These are phyloP conservation scores for Taiozyma sp. DNA, from an alignment of 1,139 yeast species.

Conservation along the genomic window DNA sequence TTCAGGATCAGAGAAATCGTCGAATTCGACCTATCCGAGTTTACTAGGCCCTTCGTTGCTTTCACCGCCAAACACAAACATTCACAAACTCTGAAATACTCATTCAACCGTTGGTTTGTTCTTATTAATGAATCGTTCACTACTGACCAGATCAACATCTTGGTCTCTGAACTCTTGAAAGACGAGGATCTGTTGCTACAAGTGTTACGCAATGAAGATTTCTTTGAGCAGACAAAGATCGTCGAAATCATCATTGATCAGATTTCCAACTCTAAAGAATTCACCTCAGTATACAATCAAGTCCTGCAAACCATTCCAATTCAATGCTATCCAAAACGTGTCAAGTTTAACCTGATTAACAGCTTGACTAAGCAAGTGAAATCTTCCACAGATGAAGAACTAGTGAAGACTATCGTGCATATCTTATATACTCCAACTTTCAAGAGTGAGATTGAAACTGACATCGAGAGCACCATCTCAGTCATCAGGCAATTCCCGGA, in stretches of 20 bases:
- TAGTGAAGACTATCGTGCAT: constrained; percentile 30
- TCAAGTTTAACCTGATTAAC: constrained; percentile 38
- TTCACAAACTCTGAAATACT: constrained; percentile 20
- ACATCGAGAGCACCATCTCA: constrained; percentile 27
- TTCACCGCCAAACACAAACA: constrained; percentile 13
- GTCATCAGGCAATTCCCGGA: constrained; percentile 22
- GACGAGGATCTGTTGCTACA: constrained; percentile 17
- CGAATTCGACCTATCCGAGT: constrained; percentile 23
- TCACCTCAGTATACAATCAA: constrained; percentile 3
- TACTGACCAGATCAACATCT: constrained; percentile 10
- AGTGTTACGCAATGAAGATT: constrained; percentile 23
- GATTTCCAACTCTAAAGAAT: constrained; percentile 10
- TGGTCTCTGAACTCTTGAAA: constrained; percentile 11
- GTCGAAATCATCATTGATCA: constrained; percentile 24
- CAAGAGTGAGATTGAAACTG: constrained; percentile 45
- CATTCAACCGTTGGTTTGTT: constrained; percentile 55
- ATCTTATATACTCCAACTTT: constrained; percentile 45
- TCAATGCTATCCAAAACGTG: constrained; percentile 41
- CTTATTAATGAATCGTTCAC: constrained; percentile 37
- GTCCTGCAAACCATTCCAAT: constrained; percentile 37
- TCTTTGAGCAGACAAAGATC: constrained; percentile 41
- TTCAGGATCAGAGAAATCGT: constrained; percentile 47
- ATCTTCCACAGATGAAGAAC: constrained; percentile 3
- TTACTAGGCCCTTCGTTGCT: constrained; percentile 28
- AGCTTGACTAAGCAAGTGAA: constrained; percentile 21